phyloP scores from a whole-genome alignment of 768 basidiomycete genomes.

The Lentinula raphanica region DNA sequence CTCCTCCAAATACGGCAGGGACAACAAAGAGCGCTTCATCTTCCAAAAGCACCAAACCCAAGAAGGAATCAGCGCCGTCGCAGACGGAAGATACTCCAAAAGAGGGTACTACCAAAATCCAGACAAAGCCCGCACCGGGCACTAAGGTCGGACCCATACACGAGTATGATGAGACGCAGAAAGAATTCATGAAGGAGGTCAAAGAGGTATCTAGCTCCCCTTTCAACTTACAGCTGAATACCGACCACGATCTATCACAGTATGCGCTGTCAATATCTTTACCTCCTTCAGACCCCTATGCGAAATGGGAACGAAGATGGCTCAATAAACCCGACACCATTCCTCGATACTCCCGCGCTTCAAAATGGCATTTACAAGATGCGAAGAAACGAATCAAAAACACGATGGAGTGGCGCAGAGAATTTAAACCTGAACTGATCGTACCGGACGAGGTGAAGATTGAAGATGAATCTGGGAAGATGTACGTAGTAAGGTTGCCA shows the following conservation, averaged over 20 bases:
- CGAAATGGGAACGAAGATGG: constrained; percentile 77
- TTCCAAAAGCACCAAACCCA: neutral
- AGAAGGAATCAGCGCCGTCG: neutral
- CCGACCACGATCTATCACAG: constrained; percentile 30
- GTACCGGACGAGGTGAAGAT: constrained; percentile 73
- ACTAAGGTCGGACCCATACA: constrained; percentile 50
- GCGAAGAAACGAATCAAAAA: constrained; percentile 73
- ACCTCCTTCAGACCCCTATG: constrained; percentile 64
- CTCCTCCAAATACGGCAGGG: neutral
- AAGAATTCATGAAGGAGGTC: constrained; percentile 52
- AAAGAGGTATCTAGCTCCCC: constrained; percentile 42
- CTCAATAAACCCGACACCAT: constrained; percentile 61
- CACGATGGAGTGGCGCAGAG: constrained; percentile 81
- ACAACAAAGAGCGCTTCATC: neutral
- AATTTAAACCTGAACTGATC: constrained; percentile 82
- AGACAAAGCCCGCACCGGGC: constrained; percentile 50
- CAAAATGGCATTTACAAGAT: constrained; percentile 78
- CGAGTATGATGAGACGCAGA: constrained; percentile 61
- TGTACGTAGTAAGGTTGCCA: constrained; percentile 41
- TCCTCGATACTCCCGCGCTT: constrained; percentile 76
- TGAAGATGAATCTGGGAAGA: constrained; percentile 84
- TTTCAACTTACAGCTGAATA: neutral
- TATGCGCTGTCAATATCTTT: constrained; percentile 62
- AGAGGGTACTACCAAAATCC: constrained; percentile 33
- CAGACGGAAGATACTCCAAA: neutral